These are phyloP conservation scores for Suillus subaureus DNA, from an alignment of 768 basidiomycete species.

Conservation along the genomic window DNA sequence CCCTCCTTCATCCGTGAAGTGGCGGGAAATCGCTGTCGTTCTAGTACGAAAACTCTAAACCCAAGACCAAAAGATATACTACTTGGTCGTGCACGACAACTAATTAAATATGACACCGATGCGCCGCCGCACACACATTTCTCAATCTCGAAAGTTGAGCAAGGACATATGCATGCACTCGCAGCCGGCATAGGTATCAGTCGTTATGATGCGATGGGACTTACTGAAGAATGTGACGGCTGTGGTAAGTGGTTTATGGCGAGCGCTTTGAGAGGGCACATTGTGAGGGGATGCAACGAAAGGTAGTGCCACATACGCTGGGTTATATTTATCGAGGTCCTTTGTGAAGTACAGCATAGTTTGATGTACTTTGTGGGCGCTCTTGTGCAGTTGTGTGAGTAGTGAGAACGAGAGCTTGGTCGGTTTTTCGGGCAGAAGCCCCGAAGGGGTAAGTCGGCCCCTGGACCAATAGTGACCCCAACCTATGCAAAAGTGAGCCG, in stretches of 20 bases:
- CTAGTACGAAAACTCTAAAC: neutral
- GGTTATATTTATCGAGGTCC: neutral
- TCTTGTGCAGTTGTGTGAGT: too few relatives aligned
- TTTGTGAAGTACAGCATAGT: neutral
- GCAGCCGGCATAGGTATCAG: neutral
- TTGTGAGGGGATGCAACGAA: neutral
- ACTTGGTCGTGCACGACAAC: neutral
- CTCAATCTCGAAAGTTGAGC: neutral
- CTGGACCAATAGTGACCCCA: too few relatives aligned
- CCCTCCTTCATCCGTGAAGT: neutral
- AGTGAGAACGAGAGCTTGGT: too few relatives aligned
- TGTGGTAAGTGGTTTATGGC: conserved; percentile 5
- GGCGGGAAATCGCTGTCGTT: neutral
- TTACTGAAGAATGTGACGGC: neutral
- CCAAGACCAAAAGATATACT: neutral
- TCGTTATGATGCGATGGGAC: neutral
- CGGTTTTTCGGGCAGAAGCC: too few relatives aligned
- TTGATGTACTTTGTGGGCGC: neutral
- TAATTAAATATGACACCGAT: neutral
- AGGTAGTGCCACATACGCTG: neutral
- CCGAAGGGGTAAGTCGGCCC: too few relatives aligned
- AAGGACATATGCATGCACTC: neutral
- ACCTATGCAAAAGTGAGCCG: too few relatives aligned
- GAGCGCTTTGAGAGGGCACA: neutral
- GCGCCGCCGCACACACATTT: neutral